Percentiles rank a stretch among this genome's conserved stretches.
Evolutionary conservation across 2,329 filamentous ascomycete genomes (phyloP).

Genomic region (Byssochlamys sp.): DNA sequence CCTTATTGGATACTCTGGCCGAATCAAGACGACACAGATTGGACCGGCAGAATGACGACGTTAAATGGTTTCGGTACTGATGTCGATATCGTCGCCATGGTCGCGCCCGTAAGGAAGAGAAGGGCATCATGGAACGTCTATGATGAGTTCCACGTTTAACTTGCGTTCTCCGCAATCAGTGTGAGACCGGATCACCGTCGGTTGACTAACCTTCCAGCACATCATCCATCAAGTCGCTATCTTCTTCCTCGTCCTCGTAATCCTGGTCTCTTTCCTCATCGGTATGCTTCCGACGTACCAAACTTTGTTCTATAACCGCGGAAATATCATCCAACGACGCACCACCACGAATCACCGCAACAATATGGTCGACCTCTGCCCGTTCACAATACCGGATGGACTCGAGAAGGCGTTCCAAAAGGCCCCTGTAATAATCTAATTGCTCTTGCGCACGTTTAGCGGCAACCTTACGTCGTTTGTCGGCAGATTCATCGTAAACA

Average conservation of each 20-base stretch:
- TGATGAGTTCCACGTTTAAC: not conserved
- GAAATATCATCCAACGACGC: constrained; percentile 2
- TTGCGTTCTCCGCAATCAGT: not conserved
- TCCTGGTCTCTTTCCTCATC: not conserved
- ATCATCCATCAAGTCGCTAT: not conserved
- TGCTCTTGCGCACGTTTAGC: constrained; percentile 21
- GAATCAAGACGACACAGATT: not conserved
- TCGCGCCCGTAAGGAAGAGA: not conserved
- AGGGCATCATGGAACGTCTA: not conserved
- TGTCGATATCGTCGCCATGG: not conserved
- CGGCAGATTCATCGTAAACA: constrained; percentile 23
- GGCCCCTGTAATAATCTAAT: constrained; percentile 16
- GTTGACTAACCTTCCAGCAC: not conserved
- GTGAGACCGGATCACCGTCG: not conserved
- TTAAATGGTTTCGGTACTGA: not conserved
- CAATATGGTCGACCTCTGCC: constrained; percentile 12
- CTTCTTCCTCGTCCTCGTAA: not conserved
- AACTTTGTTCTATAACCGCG: not conserved
- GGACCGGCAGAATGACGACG: not conserved
- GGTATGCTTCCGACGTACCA: not conserved
- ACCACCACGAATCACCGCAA: constrained; percentile 19
- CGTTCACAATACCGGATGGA: constrained; percentile 16
- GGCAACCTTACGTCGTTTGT: constrained; percentile 28
- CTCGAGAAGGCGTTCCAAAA: constrained; percentile 19
- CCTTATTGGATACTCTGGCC: not conserved